These are phyloP conservation scores for Gnomoniopsis smithogilvyi DNA, from an alignment of 2,329 filamentous ascomycete species.

Conservation along the genomic window DNA sequence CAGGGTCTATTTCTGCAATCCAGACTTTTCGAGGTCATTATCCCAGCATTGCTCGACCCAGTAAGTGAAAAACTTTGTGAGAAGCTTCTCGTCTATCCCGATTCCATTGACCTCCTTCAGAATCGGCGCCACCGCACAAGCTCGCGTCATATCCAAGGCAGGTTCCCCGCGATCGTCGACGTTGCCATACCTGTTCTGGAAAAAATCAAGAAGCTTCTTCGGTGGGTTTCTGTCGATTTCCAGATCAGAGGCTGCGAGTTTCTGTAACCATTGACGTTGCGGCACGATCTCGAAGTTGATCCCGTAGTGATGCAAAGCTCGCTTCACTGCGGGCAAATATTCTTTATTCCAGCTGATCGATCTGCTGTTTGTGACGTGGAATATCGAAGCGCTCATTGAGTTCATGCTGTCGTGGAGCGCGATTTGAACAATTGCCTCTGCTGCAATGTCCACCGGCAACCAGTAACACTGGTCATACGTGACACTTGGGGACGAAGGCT, in stretches of 20 bases:
- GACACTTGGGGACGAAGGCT: neutral
- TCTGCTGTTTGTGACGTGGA: neutral
- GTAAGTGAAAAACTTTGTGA: constrained; percentile 3
- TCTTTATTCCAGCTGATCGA: constrained; percentile 4
- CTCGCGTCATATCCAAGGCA: neutral
- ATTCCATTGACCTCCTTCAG: neutral
- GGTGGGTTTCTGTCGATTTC: neutral
- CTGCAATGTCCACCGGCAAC: neutral
- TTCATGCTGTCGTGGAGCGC: neutral
- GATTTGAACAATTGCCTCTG: neutral
- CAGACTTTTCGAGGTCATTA: too few species aligned
- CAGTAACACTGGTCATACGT: constrained; percentile 1
- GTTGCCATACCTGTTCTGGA: neutral
- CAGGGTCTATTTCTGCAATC: too few species aligned
- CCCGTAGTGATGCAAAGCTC: neutral
- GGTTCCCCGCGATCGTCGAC: neutral
- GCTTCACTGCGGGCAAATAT: neutral
- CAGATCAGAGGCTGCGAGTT: neutral
- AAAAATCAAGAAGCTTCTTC: constrained; percentile 1
- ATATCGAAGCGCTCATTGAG: neutral
- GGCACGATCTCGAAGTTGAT: neutral
- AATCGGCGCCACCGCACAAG: neutral
- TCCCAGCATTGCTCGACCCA: constrained; percentile 3
- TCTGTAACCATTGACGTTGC: constrained; percentile 1
- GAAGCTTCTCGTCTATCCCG: neutral